Percentiles rank a stretch among this genome's conserved stretches.
These are phyloP conservation scores for Scedosporium minutisporum DNA, from an alignment of 2,329 filamentous ascomycete species.

Conservation along the genomic window DNA sequence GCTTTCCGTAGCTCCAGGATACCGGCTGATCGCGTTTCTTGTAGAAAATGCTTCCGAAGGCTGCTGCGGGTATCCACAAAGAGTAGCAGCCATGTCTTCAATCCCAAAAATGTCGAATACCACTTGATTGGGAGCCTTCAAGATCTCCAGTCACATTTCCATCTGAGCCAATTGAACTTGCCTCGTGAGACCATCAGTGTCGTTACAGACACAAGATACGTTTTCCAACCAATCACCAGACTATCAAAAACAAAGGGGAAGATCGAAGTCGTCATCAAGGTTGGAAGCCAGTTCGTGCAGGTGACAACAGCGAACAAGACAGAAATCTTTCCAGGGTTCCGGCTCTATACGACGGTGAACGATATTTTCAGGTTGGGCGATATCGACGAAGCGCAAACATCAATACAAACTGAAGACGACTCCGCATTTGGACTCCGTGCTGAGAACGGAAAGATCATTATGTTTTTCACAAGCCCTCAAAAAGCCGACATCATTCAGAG, in stretches of 20 bases:
- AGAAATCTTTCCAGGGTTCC: constrained; percentile 53
- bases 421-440: constrained; percentile 57
- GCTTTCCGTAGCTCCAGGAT: neutral
- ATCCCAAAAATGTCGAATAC: constrained; percentile 57
- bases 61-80: constrained; percentile 52
- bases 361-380: constrained; percentile 61
- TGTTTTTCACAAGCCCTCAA: constrained; percentile 61
- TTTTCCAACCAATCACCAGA: constrained; percentile 55
- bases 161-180: constrained; percentile 55
- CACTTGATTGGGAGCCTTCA: constrained; percentile 55
- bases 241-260: constrained; percentile 62
- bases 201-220: constrained; percentile 54
- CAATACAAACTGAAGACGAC: constrained; percentile 56
- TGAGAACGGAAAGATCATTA: constrained; percentile 60
- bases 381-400: constrained; percentile 56
- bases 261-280: constrained; percentile 59
- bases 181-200: constrained; percentile 63
- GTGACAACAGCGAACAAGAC: constrained; percentile 61
- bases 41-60: constrained; percentile 54
- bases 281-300: constrained; percentile 61
- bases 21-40: neutral
- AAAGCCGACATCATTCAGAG: constrained; percentile 54
- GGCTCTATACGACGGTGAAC: constrained; percentile 55
- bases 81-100: constrained; percentile 50
- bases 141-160: constrained; percentile 57